Percentiles rank a stretch among this genome's conserved stretches.
These are phyloP conservation scores for Plasmodium cynomolgi DNA, from an alignment of 169 alveolate species.

Conservation along the genomic window DNA sequence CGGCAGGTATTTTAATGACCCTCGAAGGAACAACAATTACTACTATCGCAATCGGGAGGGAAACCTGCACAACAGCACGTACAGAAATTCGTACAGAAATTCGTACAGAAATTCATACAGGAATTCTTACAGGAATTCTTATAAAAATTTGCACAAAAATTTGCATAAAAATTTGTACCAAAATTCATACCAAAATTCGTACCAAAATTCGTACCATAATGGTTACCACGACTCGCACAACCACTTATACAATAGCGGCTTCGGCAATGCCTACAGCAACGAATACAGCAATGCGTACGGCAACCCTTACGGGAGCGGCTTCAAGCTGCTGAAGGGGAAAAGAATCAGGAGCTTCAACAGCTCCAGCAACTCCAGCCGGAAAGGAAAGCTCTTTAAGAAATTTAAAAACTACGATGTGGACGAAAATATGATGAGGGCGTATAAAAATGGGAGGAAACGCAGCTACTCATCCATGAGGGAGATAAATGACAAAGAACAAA, in stretches of 20 bases:
- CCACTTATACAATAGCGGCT: not conserved
- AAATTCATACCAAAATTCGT: not conserved
- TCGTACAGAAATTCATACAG: not conserved
- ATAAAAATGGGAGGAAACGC: conserved; percentile 18
- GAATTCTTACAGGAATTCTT: too few relatives aligned
- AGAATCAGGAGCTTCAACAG: conserved; percentile 29
- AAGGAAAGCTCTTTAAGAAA: conserved; percentile 15
- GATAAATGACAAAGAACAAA: conserved; percentile 13
- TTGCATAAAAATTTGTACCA: not conserved
- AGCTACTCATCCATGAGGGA: conserved; percentile 50
- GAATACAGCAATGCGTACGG: not conserved
- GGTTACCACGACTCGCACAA: conserved; percentile 4
- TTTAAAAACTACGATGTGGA: conserved; percentile 20
- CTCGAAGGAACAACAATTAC: conserved; percentile 19
- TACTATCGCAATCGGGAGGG: not conserved
- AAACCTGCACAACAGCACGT: not conserved
- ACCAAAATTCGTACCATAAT: not conserved
- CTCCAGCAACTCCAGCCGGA: conserved; percentile 26
- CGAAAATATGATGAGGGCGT: conserved; percentile 13
- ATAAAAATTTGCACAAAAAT: too few relatives aligned
- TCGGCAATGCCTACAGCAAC: not conserved
- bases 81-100: not conserved
- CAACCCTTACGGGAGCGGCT: not conserved
- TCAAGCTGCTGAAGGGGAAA: conserved; percentile 8
- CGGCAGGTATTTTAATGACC: conserved; percentile 34